Conservation (phyloP, 495 filamentous ascomycete genomes). For the Cladorrhinum samala region DNA sequence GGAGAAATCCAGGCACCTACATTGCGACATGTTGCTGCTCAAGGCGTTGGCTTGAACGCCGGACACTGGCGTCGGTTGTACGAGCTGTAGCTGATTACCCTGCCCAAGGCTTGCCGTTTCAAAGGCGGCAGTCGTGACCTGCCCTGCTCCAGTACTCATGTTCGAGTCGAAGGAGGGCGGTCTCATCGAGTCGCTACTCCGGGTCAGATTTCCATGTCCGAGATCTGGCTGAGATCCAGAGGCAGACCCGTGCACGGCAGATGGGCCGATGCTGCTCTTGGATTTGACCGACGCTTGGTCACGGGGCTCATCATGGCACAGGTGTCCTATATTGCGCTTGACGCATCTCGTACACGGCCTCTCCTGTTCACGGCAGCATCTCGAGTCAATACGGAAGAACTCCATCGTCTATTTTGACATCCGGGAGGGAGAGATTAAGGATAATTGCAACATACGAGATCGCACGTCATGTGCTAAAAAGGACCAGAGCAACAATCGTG, state of each 20-base stretch:
- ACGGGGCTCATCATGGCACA: conserved; percentile 96
- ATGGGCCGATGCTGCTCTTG: conserved; percentile 62
- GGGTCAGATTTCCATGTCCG: conserved; percentile 36
- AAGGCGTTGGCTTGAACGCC: conserved; percentile 49
- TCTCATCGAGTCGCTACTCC: conserved; percentile 34
- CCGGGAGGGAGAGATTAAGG: conserved; percentile 21
- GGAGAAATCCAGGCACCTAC: conserved; percentile 53
- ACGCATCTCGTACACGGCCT: conserved; percentile 96
- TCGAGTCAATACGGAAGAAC: conserved; percentile 19
- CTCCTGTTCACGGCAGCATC: conserved; percentile 51
- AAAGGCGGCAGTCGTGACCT: conserved; percentile 37
- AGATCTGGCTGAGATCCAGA: conserved; percentile 33
- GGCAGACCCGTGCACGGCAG: conserved; percentile 47
- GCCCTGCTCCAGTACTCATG: conserved; percentile 28
- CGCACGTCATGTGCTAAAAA: conserved; percentile 98
- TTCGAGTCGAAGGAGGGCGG: conserved; percentile 35
- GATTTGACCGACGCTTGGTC: conserved; percentile 59
- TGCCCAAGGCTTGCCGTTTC: conserved; percentile 37
- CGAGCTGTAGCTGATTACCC: conserved; percentile 46
- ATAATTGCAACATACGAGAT: conserved; percentile 92
- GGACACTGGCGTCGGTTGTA: conserved; percentile 50
- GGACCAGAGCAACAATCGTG: conserved; percentile 8
- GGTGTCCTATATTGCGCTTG: conserved; percentile 96
- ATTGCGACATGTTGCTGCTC: conserved; percentile 57
- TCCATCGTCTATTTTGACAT: conserved; percentile 10